A percentile compares a stretch with the other conserved stretches of the same genome.
Evolutionary conservation across 305 asterid genomes (phyloP).

Genomic region (Fraxinus greggii): DNA sequence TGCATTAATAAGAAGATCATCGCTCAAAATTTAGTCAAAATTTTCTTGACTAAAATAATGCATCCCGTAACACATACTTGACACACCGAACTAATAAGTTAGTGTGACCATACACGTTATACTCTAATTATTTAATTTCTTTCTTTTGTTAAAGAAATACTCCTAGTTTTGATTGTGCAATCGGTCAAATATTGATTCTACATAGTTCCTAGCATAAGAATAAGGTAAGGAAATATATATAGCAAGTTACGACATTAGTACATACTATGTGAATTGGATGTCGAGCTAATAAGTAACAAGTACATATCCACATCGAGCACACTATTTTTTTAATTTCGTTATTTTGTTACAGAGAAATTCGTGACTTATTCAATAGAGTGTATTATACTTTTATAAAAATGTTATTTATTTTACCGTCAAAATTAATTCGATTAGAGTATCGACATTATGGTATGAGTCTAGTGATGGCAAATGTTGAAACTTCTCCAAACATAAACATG

Average conservation of each 20-base stretch:
- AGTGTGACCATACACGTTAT: neutral
- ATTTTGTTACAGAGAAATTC: neutral
- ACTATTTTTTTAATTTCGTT: neutral
- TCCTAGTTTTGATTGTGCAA: neutral
- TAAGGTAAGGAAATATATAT: neutral
- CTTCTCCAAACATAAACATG: neutral
- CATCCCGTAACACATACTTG: neutral
- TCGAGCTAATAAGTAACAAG: neutral
- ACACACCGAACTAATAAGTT: neutral
- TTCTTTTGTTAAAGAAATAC: neutral
- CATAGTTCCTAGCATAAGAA: neutral
- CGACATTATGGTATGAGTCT: neutral
- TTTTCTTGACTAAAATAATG: neutral
- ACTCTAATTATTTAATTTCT: neutral
- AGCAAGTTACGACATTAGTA: neutral
- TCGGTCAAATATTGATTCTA: neutral
- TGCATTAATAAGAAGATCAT: neutral
- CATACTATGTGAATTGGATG: neutral
- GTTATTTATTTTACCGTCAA: neutral
- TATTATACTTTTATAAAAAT: neutral
- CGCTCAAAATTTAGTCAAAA: neutral
- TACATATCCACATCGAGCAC: neutral
- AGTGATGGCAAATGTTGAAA: neutral
- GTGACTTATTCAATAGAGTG: neutral
- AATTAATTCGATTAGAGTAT: neutral